phyloP scores from a whole-genome alignment of 768 basidiomycete species.

The Rhizopogon sp. region DNA sequence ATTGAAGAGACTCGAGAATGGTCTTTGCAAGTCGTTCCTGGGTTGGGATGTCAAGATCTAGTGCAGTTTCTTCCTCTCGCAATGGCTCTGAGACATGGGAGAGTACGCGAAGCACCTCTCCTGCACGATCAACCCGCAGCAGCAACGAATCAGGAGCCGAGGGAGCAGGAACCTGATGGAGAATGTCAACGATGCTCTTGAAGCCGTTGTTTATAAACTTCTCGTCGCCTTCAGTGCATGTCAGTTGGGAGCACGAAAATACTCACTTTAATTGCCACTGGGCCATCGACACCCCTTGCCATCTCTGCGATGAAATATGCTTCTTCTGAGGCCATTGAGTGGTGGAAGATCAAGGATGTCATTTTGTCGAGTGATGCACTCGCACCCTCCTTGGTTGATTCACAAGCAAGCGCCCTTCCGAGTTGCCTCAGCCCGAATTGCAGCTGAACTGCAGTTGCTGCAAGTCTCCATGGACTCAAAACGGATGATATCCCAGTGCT shows the following conservation, averaged over 20 bases:
- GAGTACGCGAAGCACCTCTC: constrained; percentile 66
- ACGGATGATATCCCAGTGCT: constrained; percentile 62
- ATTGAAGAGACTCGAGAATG: constrained; percentile 41
- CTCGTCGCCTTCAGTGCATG: neutral
- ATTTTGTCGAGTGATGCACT: constrained; percentile 61
- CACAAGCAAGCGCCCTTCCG: constrained; percentile 60
- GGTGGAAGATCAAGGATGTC: constrained; percentile 62
- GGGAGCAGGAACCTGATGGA: constrained; percentile 22
- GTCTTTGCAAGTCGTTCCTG: constrained; percentile 56
- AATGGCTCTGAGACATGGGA: constrained; percentile 66
- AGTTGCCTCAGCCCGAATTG: constrained; percentile 73
- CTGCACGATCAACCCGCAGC: constrained; percentile 47
- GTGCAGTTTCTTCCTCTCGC: constrained; percentile 40
- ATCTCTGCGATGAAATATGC: constrained; percentile 84
- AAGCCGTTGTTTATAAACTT: constrained; percentile 78
- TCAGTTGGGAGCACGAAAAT: neutral
- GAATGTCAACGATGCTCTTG: constrained; percentile 58
- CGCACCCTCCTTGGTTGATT: constrained; percentile 46
- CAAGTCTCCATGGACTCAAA: constrained; percentile 80
- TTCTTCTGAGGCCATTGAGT: constrained; percentile 72
- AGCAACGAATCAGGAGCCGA: constrained; percentile 24
- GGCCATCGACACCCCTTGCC: constrained; percentile 60
- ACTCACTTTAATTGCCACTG: constrained; percentile 64
- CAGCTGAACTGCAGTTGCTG: constrained; percentile 75
- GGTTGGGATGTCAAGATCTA: constrained; percentile 40